Conservation (phyloP, 2,329 filamentous ascomycete genomes). For the Rasamsonia emersonii region DNA sequence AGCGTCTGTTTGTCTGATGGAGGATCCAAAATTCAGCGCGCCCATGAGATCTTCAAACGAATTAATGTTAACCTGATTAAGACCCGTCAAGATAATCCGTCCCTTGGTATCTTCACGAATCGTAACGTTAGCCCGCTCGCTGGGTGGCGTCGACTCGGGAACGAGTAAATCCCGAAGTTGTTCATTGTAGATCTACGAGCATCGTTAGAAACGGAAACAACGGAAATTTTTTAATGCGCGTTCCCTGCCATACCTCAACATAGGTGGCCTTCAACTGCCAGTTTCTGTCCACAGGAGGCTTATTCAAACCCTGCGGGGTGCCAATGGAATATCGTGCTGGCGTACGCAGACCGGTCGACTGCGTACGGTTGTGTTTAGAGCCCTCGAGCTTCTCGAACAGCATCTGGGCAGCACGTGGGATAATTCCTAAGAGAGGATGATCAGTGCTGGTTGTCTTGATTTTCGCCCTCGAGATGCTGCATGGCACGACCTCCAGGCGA, state of each 20-base stretch:
- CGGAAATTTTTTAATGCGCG: neutral
- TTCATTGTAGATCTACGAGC: conserved; percentile 83
- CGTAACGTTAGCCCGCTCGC: conserved; percentile 70
- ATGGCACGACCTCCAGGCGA: neutral
- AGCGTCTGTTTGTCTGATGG: conserved; percentile 90
- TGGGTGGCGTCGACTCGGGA: conserved; percentile 58
- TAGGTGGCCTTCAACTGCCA: conserved; percentile 95
- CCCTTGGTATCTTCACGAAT: conserved; percentile 93
- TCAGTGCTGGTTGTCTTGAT: no score
- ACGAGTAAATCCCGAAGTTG: conserved; percentile 83
- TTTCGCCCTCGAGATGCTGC: neutral
- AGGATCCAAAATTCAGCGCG: conserved; percentile 84
- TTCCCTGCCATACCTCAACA: conserved; percentile 57
- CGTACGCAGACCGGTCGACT: conserved; percentile 68
- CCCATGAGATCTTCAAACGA: conserved; percentile 85
- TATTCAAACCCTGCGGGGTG: conserved; percentile 41
- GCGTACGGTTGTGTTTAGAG: conserved; percentile 49
- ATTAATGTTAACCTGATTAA: conserved; percentile 80
- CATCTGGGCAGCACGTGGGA: conserved; percentile 76
- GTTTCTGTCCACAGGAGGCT: conserved; percentile 53
- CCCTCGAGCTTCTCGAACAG: conserved; percentile 82
- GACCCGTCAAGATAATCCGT: conserved; percentile 84
- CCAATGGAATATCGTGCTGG: conserved; percentile 68
- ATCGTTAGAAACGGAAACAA: conserved; percentile 11
- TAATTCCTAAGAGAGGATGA: conserved; percentile 58